These are phyloP conservation scores for Apiotrichum brassicae DNA, from an alignment of 1,284 basidiomycete genomes.

Conservation along the genomic window DNA sequence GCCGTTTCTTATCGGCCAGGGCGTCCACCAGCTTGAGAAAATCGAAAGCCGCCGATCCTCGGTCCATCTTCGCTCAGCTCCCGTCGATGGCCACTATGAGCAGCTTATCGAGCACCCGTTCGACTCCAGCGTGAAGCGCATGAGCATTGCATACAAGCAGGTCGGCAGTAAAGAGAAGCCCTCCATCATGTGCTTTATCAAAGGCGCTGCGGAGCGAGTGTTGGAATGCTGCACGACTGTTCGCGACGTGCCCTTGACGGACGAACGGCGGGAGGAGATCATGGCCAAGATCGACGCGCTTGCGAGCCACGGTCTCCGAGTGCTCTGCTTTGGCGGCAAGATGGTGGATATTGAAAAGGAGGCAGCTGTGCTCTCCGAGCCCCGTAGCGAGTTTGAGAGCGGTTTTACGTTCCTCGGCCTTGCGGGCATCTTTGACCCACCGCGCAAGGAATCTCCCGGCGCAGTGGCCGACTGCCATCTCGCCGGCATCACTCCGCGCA, in stretches of 20 bases:
- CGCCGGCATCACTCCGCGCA: constrained; percentile 62
- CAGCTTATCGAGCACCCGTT: constrained; percentile 54
- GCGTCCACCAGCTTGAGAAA: constrained; percentile 3
- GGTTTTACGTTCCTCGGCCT: constrained; percentile 59
- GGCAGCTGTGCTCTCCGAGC: constrained; percentile 32
- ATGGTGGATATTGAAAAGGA: constrained; percentile 44
- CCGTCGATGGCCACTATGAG: constrained; percentile 37
- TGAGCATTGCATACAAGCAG: constrained; percentile 53
- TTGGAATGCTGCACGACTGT: constrained; percentile 52
- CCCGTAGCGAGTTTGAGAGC: constrained; percentile 55
- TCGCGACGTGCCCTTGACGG: constrained; percentile 27
- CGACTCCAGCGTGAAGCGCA: constrained; percentile 59
- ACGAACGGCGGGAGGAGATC: constrained; percentile 45
- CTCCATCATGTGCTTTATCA: constrained; percentile 47
- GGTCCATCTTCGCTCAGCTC: background rate
- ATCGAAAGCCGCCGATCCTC: constrained; percentile 7
- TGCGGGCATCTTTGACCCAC: constrained; percentile 63
- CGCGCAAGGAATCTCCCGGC: constrained; percentile 58
- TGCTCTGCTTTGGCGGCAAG: constrained; percentile 48
- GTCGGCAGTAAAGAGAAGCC: background rate
- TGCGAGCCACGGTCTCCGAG: constrained; percentile 56
- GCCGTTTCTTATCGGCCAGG: constrained; percentile 37
- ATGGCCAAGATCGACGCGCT: constrained; percentile 52
- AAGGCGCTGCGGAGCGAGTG: constrained; percentile 61
- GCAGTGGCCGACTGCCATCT: constrained; percentile 59